Conservation (phyloP, 805 yeast species). For the Barnettozyma sucrosica region DNA sequence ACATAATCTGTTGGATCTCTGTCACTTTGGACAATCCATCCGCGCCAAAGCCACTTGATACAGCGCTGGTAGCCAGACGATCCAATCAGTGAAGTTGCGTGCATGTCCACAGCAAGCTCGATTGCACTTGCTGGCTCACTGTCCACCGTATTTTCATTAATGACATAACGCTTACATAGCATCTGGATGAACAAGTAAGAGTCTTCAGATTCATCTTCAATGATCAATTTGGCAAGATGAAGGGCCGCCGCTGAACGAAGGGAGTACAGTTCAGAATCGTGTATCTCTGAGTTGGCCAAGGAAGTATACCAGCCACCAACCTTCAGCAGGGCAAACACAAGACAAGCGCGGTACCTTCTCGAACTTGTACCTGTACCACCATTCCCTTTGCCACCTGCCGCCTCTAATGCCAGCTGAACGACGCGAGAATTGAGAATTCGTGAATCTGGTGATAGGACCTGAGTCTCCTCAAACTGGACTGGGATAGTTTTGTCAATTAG, state of each 20-base stretch:
- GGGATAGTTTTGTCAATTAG: constrained; percentile 71
- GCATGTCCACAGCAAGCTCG: constrained; percentile 84
- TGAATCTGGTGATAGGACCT: constrained; percentile 51
- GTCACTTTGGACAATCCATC: constrained; percentile 80
- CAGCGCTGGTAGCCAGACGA: constrained; percentile 83
- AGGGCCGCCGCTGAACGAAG: constrained; percentile 69
- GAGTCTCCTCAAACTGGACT: constrained; percentile 45
- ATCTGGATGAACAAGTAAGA: constrained; percentile 64
- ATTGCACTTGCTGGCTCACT: constrained; percentile 65
- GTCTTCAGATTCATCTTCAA: constrained; percentile 52
- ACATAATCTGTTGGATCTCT: constrained; percentile 65
- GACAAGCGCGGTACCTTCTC: constrained; percentile 57
- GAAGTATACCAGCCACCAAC: constrained; percentile 77
- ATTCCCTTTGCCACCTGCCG: constrained; percentile 76
- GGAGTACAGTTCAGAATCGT: constrained; percentile 58
- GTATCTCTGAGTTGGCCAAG: constrained; percentile 52
- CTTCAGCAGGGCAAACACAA: constrained; percentile 65
- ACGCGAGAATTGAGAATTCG: constrained; percentile 54
- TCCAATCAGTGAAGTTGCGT: constrained; percentile 68
- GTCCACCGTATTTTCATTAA: constrained; percentile 57
- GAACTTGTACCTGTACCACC: constrained; percentile 50
- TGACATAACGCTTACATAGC: constrained; percentile 69
- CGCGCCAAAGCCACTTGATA: constrained; percentile 87
- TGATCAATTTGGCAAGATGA: constrained; percentile 60
- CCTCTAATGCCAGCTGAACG: constrained; percentile 53